These are phyloP conservation scores for Fomes fomentarius DNA, from an alignment of 1,284 basidiomycete species.

Conservation along the genomic window DNA sequence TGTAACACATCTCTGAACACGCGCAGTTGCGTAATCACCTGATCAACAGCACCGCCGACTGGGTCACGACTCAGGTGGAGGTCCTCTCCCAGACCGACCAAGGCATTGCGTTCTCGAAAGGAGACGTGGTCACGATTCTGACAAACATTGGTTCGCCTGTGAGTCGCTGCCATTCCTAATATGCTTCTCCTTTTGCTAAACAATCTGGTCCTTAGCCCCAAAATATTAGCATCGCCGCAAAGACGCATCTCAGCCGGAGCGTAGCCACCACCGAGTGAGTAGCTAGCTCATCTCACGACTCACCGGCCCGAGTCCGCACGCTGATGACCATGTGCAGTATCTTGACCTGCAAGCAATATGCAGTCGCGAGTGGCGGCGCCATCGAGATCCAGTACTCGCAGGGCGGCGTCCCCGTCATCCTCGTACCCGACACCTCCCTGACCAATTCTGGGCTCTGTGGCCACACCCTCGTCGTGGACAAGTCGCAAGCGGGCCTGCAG, in stretches of 20 bases:
- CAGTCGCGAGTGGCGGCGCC: slow-evolving; percentile 63
- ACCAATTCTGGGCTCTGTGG: slow-evolving; percentile 44
- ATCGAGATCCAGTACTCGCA: slow-evolving; percentile 59
- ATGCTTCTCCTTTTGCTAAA: background rate
- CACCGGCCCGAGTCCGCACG: background rate
- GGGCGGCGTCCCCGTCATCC: slow-evolving; percentile 61
- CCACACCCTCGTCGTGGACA: background rate
- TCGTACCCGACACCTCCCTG: slow-evolving; percentile 48
- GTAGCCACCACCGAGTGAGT: slow-evolving; percentile 59
- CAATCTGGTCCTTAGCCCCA: slow-evolving; percentile 43
- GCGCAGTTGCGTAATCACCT: slow-evolving; percentile 65
- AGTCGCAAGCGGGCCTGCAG: slow-evolving; percentile 7
- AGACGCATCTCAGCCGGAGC: slow-evolving; percentile 51
- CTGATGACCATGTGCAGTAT: slow-evolving; percentile 42
- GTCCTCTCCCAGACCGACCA: slow-evolving; percentile 60
- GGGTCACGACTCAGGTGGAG: slow-evolving; percentile 58
- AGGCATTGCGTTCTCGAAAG: slow-evolving; percentile 75
- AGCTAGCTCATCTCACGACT: background rate
- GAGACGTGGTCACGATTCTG: slow-evolving; percentile 66
- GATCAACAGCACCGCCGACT: slow-evolving; percentile 56
- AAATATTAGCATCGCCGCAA: slow-evolving; percentile 56
- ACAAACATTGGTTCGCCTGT: slow-evolving; percentile 82
- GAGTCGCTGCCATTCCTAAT: slow-evolving; percentile 25
- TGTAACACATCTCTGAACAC: slow-evolving; percentile 28
- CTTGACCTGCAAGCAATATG: slow-evolving; percentile 64